These are phyloP conservation scores for Peronospora belbahrii DNA, from an alignment of 352 stramenopile species.

Conservation along the genomic window DNA sequence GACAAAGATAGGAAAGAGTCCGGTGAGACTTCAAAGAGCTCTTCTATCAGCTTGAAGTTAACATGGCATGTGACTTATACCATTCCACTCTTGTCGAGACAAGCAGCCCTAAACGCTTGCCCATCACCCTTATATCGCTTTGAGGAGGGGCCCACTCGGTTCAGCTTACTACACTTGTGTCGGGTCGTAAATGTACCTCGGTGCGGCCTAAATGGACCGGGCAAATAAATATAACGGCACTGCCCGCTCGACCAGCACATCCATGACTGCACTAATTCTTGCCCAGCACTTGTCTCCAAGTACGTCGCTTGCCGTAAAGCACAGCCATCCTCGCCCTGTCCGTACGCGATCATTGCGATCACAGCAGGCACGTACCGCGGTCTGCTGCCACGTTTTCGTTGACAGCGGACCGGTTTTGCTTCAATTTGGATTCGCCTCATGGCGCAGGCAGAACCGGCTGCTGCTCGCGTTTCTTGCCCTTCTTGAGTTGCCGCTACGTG, in stretches of 20 bases:
- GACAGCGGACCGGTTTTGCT: slow-evolving; percentile 20
- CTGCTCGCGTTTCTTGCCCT: slow-evolving; percentile 2
- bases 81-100: slow-evolving; percentile 17
- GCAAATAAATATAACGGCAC: neutral
- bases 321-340: slow-evolving; percentile 10
- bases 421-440: slow-evolving; percentile 23
- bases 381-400: slow-evolving; percentile 18
- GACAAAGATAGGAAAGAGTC: slow-evolving; percentile 27
- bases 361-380: slow-evolving; percentile 22
- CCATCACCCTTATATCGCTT: slow-evolving; percentile 21
- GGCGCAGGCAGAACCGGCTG: slow-evolving; percentile 23
- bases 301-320: neutral
- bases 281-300: neutral
- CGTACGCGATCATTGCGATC: slow-evolving; percentile 7
- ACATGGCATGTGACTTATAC: slow-evolving; percentile 5
- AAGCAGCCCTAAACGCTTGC: neutral
- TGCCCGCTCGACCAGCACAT: neutral
- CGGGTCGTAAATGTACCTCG: neutral
- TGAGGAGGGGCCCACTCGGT: slow-evolving; percentile 4
- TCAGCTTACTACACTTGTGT: neutral
- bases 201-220: too few species aligned
- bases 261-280: neutral
- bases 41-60: neutral
- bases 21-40: slow-evolving; percentile 9
- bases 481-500: slow-evolving; percentile 5